Percentiles rank a stretch among this genome's conserved stretches.
These are phyloP conservation scores for Cryptococcus sp. DNA, from an alignment of 1,284 basidiomycete genomes.

Conservation along the genomic window DNA sequence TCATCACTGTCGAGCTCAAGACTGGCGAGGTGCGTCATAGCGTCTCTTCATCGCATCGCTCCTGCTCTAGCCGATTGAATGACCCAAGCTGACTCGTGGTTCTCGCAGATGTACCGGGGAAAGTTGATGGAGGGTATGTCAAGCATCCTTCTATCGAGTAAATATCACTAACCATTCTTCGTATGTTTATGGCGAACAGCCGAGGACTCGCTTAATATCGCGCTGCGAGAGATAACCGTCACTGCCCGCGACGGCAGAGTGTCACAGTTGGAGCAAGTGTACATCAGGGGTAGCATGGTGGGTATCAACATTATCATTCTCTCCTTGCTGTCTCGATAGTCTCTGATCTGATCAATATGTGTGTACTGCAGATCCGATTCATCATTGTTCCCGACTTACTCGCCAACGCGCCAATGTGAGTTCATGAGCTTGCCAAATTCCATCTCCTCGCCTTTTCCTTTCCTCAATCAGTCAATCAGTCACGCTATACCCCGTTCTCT, in stretches of 20 bases:
- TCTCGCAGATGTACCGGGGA: constrained; percentile 82
- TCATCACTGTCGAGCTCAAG: constrained; percentile 97
- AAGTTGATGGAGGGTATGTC: constrained; percentile 86
- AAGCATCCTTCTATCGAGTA: background rate
- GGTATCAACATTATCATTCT: constrained; percentile 17
- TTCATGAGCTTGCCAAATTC: constrained; percentile 14
- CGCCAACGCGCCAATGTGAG: constrained; percentile 97
- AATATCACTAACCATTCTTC: constrained; percentile 1
- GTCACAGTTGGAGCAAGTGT: constrained; percentile 98
- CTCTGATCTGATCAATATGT: constrained; percentile 50
- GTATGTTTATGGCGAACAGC: constrained; percentile 61
- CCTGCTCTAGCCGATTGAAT: constrained; percentile 62
- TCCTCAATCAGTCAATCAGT: too few species aligned
- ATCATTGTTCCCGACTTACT: constrained; percentile 99
- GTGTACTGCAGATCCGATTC: constrained; percentile 71
- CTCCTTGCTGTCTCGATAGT: background rate
- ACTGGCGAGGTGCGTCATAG: constrained; percentile 64
- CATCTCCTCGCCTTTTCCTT: too few species aligned
- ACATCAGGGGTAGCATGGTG: constrained; percentile 94
- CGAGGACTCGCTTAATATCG: constrained; percentile 98
- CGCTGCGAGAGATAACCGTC: constrained; percentile 93
- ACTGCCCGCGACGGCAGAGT: constrained; percentile 97
- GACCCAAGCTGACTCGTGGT: background rate
- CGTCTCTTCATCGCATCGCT: background rate
- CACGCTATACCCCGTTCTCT: background rate